These are phyloP conservation scores for Boletus edulis DNA, from an alignment of 768 basidiomycete species.

Conservation along the genomic window DNA sequence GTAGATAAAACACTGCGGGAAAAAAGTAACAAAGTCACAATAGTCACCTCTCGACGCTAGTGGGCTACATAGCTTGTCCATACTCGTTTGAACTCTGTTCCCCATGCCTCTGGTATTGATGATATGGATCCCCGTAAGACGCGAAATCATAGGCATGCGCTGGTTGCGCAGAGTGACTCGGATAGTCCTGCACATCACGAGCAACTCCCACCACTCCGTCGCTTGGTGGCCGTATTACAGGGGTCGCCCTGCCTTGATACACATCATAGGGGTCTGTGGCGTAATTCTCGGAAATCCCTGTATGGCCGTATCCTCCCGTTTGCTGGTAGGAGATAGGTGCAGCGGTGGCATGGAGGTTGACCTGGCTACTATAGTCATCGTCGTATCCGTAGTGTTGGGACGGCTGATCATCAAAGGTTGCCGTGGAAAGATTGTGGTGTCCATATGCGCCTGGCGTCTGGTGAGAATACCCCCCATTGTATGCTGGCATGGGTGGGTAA, in stretches of 20 bases:
- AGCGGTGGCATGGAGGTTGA: conserved; percentile 55
- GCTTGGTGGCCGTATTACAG: conserved; percentile 31
- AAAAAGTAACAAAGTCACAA: conserved; percentile 15
- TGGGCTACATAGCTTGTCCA: conserved; percentile 33
- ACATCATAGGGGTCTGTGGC: conserved; percentile 50
- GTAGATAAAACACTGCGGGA: conserved; percentile 25
- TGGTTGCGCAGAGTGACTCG: conserved; percentile 26
- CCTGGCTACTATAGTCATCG: conserved; percentile 67
- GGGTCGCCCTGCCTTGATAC: conserved; percentile 49
- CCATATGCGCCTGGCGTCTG: conserved; percentile 49
- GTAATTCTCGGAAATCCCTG: conserved; percentile 27
- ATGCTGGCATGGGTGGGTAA: conserved; percentile 75
- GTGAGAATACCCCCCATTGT: conserved; percentile 61
- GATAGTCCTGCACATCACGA: conserved; percentile 41
- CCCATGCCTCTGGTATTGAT: conserved; percentile 29
- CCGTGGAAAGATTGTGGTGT: conserved; percentile 58
- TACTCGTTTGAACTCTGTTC: conserved; percentile 29
- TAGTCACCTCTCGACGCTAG: conserved; percentile 12
- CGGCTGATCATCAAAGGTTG: conserved; percentile 54
- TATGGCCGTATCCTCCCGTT: conserved; percentile 17
- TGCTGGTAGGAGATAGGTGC: conserved; percentile 55
- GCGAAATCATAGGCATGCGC: conserved; percentile 29
- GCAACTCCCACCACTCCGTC: conserved; percentile 33
- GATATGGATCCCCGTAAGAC: conserved; percentile 26
- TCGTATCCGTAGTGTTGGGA: conserved; percentile 50